phyloP scores from a whole-genome alignment of 305 asterid species.

The Rubia tinctorum region DNA sequence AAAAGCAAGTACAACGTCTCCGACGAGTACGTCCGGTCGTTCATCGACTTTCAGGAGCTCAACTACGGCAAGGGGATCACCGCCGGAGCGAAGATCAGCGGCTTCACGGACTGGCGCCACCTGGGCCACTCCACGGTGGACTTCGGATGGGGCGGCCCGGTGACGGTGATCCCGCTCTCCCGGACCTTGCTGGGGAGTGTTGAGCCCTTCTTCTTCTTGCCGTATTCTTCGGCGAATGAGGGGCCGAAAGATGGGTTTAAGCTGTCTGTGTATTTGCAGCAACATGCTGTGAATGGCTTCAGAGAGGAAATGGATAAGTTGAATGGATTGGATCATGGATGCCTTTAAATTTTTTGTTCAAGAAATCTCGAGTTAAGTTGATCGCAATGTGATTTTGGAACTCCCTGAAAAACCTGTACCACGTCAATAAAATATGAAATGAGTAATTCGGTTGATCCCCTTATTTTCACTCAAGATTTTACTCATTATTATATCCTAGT shows the following conservation, averaged over 20 bases:
- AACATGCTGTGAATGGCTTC: constrained; percentile 41
- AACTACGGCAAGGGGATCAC: constrained; percentile 58
- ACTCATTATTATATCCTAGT: too few species aligned
- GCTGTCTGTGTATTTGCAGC: constrained; percentile 57
- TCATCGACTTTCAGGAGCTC: constrained; percentile 65
- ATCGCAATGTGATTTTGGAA: too few species aligned
- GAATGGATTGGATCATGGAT: constrained; percentile 9
- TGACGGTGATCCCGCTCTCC: constrained; percentile 62
- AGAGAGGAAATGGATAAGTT: constrained; percentile 32
- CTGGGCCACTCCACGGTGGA: constrained; percentile 80
- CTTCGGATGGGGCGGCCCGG: constrained; percentile 86
- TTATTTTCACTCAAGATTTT: too few species aligned
- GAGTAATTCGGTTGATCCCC: too few species aligned
- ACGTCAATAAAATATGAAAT: too few species aligned
- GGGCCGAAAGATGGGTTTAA: constrained; percentile 45
- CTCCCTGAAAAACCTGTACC: too few species aligned
- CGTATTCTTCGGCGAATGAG: constrained; percentile 33
- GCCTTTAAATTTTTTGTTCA: neutral
- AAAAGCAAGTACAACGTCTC: constrained; percentile 56
- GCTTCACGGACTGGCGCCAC: constrained; percentile 91
- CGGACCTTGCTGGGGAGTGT: constrained; percentile 57
- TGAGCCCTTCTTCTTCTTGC: constrained; percentile 73
- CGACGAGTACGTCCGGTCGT: constrained; percentile 51
- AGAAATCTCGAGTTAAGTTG: too few species aligned
- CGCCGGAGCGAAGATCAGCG: constrained; percentile 62